phyloP scores from a whole-genome alignment of 2,329 filamentous ascomycete genomes.

The Pseudogymnoascus sp. region DNA sequence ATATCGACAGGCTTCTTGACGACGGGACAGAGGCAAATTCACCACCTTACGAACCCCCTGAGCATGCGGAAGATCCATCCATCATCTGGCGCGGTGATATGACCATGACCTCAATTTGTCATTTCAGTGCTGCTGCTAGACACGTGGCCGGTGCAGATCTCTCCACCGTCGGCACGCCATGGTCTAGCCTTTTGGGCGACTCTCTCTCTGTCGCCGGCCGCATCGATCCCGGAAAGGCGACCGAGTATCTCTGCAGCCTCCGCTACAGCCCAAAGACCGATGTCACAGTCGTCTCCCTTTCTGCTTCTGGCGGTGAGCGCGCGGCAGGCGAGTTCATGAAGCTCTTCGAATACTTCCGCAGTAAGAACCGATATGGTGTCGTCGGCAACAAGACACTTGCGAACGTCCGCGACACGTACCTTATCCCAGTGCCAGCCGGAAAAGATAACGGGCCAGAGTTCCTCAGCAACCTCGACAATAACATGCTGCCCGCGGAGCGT shows the following conservation, averaged over 20 bases:
- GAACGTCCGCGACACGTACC: slow-evolving; percentile 82
- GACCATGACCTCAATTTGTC: slow-evolving; percentile 68
- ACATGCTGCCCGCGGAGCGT: slow-evolving; percentile 64
- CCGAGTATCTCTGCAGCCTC: slow-evolving; percentile 83
- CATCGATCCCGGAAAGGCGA: slow-evolving; percentile 74
- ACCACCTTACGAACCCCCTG: slow-evolving; percentile 75
- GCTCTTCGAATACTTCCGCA: slow-evolving; percentile 81
- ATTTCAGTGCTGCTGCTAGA: slow-evolving; percentile 69
- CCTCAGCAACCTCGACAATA: slow-evolving; percentile 79
- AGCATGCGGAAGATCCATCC: slow-evolving; percentile 61
- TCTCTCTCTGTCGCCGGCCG: slow-evolving; percentile 67
- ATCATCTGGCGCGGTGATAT: slow-evolving; percentile 72
- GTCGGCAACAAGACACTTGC: slow-evolving; percentile 63
- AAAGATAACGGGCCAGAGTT: slow-evolving; percentile 66
- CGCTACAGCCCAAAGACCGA: slow-evolving; percentile 77
- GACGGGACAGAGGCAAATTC: slow-evolving; percentile 62
- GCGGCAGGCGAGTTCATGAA: slow-evolving; percentile 59
- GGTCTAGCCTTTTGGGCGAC: slow-evolving; percentile 68
- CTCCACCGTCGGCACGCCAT: slow-evolving; percentile 45
- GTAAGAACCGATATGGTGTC: slow-evolving; percentile 79
- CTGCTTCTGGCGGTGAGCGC: slow-evolving; percentile 49
- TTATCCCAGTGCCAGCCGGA: slow-evolving; percentile 76
- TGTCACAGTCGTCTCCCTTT: slow-evolving; percentile 70
- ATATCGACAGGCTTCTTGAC: slow-evolving; percentile 82
- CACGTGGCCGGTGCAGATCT: slow-evolving; percentile 81